These are phyloP conservation scores for Cyberlindnera maritima DNA, from an alignment of 805 yeast species.

Conservation along the genomic window DNA sequence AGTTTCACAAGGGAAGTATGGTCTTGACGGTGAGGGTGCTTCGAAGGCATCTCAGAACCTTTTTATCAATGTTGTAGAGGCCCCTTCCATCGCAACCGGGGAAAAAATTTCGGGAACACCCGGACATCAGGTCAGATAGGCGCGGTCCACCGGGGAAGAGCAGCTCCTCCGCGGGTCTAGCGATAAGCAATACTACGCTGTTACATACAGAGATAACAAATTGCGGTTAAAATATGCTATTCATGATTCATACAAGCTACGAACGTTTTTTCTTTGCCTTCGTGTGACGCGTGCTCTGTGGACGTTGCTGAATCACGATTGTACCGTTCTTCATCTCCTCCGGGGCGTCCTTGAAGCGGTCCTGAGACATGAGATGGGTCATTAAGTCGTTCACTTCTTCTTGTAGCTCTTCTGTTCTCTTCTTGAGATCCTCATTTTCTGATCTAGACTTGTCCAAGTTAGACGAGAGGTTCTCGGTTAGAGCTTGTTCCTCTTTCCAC, in stretches of 20 bases:
- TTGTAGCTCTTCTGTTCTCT: constrained; percentile 45
- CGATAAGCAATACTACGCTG: no score
- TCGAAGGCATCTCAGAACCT: background rate
- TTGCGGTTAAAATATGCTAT: no score
- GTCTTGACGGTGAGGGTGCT: background rate
- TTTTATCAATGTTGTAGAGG: background rate
- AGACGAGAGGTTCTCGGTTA: constrained; percentile 40
- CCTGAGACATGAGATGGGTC: constrained; percentile 74
- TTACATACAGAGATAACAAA: background rate
- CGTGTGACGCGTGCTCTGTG: background rate
- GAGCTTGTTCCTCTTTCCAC: constrained; percentile 44
- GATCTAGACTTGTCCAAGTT: constrained; percentile 36
- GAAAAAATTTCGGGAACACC: constrained; percentile 10
- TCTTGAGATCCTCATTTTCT: constrained; percentile 33
- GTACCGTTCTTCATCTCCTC: constrained; percentile 75
- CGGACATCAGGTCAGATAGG: constrained; percentile 3
- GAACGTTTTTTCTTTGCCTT: constrained; percentile 1
- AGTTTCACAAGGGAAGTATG: background rate
- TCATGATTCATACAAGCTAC: no score
- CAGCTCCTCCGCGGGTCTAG: background rate
- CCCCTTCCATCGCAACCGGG: background rate
- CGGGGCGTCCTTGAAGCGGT: constrained; percentile 66
- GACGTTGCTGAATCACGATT: constrained; percentile 38
- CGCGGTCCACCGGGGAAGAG: background rate
- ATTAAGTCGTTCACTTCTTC: constrained; percentile 75